Evolutionary conservation across 306 rosid genomes (phyloP), one percentile per base, ranked within the genome.

Genomic region (Begonia peltatifolia): DNA sequence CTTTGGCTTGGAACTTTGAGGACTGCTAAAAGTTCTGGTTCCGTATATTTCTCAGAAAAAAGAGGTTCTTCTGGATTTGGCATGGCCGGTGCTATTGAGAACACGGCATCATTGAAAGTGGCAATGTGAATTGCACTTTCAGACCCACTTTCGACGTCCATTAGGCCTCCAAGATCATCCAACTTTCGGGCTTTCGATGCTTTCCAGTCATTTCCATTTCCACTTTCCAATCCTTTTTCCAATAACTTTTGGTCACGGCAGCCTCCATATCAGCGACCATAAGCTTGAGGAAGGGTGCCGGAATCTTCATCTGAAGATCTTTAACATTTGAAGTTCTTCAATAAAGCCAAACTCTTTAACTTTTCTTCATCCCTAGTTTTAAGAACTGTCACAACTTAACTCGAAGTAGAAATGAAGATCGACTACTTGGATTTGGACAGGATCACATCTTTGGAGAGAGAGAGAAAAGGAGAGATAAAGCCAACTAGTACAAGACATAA

Each of bases 81-180:
- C 56, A 82, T 63, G 10, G 93, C 95, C 59, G 93, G 93, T n/a
- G 95, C 95, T 43, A 86, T 83, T 10, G 93, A 77, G 64, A 86
- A 86, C 95, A 86, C 82, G 46, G 95, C 95, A 59, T 82, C 95
- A 62, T 86, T 82, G 75, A 82, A 79, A 36, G 95, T 75, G 56
- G 88, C 93, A 41, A 77, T 57, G 14, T 85, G 59, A 54, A 86
- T 71, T 47, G 93, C 83, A 78, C 69, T 77, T 68, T 59, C 69
- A 6, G 76, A 53, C 54, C 62, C 73, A 52, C 66, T 61, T 47
- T 46, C 72, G 23, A 2, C 23, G 4, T 20, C 23, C 23, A 49
- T 25, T 50, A 51, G 53, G 63, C 79, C 62, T 71, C 74, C 54
- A 17, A n/a, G n/a, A n/a, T n/a, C n/a, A n/a, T n/a, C n/a, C n/a